Percentiles rank a stretch among this genome's conserved stretches.
phyloP scores from a whole-genome alignment of 257 asterid species.

The Nicotiana noctiflora region DNA sequence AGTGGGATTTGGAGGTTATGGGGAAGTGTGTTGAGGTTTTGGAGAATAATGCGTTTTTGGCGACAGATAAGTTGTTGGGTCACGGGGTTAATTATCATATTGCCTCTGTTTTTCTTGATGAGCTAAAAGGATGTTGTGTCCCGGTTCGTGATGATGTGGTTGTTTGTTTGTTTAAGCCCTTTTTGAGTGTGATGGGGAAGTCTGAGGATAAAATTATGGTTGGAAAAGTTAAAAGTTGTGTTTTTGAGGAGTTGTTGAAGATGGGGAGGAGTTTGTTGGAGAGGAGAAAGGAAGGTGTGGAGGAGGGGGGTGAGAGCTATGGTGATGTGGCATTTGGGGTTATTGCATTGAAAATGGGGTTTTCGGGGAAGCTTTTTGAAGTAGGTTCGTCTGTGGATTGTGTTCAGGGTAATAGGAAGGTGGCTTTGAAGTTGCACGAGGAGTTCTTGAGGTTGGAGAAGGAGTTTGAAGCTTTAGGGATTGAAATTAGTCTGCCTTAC shows the following conservation, averaged over 20 bases:
- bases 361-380: constrained; percentile 50
- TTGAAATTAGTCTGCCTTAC: constrained; percentile 51
- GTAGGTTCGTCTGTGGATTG: constrained; percentile 61
- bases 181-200: constrained; percentile 43
- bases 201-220: constrained; percentile 63
- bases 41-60: constrained; percentile 52
- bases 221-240: constrained; percentile 66
- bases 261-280: constrained; percentile 45
- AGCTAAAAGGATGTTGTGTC: constrained; percentile 53
- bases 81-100: constrained; percentile 87
- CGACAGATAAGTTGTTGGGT: constrained; percentile 67
- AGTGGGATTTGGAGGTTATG: constrained; percentile 61
- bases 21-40: constrained; percentile 40
- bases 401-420: constrained; percentile 79
- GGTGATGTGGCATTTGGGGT: constrained; percentile 50
- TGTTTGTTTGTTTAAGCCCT: constrained; percentile 51
- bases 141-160: constrained; percentile 55
- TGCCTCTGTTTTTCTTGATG: constrained; percentile 76
- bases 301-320: constrained; percentile 33
- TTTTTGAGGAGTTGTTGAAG: constrained; percentile 62
- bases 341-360: constrained; percentile 61
- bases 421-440: constrained; percentile 58
- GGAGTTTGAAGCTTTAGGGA: constrained; percentile 48
- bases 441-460: constrained; percentile 76
- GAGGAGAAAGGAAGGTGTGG: constrained; percentile 39